Percentiles rank a stretch among this genome's conserved stretches.
These are phyloP conservation scores for Lactuca sativa DNA, from an alignment of 129 eudicot species.

Conservation along the genomic window DNA sequence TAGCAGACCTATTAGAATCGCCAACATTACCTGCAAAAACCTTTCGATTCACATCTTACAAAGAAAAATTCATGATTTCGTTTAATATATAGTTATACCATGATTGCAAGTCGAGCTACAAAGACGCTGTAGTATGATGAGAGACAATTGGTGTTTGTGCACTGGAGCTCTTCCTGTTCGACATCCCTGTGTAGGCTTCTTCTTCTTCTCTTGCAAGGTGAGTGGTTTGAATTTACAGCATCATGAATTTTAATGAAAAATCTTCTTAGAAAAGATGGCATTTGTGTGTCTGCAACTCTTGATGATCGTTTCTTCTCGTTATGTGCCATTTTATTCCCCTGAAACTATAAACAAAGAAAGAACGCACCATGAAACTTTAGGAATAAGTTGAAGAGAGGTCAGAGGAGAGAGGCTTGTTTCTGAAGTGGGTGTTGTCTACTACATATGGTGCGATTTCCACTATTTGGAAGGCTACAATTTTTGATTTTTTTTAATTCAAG, in stretches of 20 bases:
- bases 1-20: conserved; percentile 85
- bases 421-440: conserved; percentile 31
- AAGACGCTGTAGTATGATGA: conserved; percentile 89
- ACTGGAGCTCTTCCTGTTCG: conserved; percentile 59
- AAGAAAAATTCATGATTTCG: not conserved
- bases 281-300: conserved; percentile 34
- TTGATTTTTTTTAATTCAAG: conserved; percentile 10
- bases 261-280: conserved; percentile 32
- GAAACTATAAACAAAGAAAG: conserved; percentile 17
- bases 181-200: conserved; percentile 50
- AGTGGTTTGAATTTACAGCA: conserved; percentile 31
- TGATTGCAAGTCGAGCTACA: conserved; percentile 94
- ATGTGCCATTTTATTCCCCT: conserved; percentile 34
- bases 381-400: conserved; percentile 7
- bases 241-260: conserved; percentile 29
- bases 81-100: conserved; percentile 42
- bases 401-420: not conserved
- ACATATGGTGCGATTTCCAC: conserved; percentile 38
- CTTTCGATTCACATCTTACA: not conserved
- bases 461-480: conserved; percentile 21
- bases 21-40: conserved; percentile 78
- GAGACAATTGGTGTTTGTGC: conserved; percentile 53
- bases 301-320: conserved; percentile 26
- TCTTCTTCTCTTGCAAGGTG: conserved; percentile 38
- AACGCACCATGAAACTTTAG: conserved; percentile 38